Evolutionary conservation across 179 eudicot genomes (phyloP).

Genomic region (Corrigiola litoralis): DNA sequence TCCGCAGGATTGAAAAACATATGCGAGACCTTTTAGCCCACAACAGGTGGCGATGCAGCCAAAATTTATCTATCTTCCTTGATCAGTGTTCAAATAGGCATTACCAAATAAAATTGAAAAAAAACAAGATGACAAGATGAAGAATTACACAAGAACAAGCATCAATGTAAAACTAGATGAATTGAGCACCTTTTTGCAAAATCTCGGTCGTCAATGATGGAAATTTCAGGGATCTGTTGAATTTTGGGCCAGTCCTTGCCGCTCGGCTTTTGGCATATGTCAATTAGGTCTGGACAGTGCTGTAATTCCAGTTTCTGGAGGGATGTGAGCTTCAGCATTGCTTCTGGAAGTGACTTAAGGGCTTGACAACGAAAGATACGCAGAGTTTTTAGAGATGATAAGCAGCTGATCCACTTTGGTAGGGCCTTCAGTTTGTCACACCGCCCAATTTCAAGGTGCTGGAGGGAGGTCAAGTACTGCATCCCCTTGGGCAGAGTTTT

Average conservation of each 20-base stretch:
- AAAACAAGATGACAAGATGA: too few species aligned
- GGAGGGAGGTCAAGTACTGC: conserved; percentile 1
- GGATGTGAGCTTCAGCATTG: conserved; percentile 8
- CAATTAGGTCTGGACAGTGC: not conserved
- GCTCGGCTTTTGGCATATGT: not conserved
- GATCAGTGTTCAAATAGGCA: too few species aligned
- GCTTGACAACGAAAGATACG: not conserved
- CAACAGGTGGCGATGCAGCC: too few species aligned
- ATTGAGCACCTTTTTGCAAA: not conserved
- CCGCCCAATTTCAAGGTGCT: not conserved
- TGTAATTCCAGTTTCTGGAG: not conserved
- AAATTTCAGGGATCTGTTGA: conserved; percentile 3
- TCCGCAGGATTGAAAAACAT: too few species aligned
- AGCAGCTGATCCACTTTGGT: conserved; percentile 9
- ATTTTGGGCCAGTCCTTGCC: conserved; percentile 17
- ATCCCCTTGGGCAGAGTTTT: conserved; percentile 7
- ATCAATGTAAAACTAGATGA: not conserved
- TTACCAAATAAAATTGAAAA: too few species aligned
- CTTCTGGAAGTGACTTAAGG: not conserved
- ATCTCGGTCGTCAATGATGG: not conserved
- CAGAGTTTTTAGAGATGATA: not conserved
- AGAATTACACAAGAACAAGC: too few species aligned
- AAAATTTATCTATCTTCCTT: too few species aligned
- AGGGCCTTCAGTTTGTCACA: not conserved
- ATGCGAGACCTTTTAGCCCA: too few species aligned